Evolutionary conservation across 2,329 filamentous ascomycete species (phyloP).

Genomic region (Septoria linicola): DNA sequence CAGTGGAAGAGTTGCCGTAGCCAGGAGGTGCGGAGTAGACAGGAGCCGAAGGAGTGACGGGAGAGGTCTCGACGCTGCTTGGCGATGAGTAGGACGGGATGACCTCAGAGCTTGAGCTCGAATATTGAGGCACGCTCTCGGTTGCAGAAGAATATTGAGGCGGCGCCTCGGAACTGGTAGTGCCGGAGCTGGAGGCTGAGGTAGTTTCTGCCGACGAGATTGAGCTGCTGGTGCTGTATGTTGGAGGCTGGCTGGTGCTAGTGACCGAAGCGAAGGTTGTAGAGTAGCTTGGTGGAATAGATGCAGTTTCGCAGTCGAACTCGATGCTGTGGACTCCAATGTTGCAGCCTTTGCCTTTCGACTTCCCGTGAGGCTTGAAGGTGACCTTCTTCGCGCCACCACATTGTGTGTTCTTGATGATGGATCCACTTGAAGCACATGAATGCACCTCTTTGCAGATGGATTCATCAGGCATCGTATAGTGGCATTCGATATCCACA

Average conservation of each 20-base stretch:
- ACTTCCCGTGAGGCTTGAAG: constrained; percentile 53
- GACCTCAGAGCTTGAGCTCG: constrained; percentile 9
- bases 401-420: constrained; percentile 81
- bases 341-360: constrained; percentile 52
- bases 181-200: constrained; percentile 11
- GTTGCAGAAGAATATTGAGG: constrained; percentile 13
- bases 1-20: constrained; percentile 17
- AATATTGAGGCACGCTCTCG: constrained; percentile 20
- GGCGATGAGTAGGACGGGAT: constrained; percentile 6
- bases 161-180: constrained; percentile 18
- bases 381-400: constrained; percentile 83
- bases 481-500: constrained; percentile 70
- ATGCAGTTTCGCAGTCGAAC: constrained; percentile 66
- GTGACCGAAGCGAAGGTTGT: constrained; percentile 26
- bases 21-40: constrained; percentile 10
- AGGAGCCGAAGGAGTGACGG: constrained; percentile 6
- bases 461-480: constrained; percentile 78
- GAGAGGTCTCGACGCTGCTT: constrained; percentile 18
- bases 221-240: constrained; percentile 27
- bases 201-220: constrained; percentile 21
- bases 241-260: constrained; percentile 21
- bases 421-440: constrained; percentile 67
- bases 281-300: constrained; percentile 34
- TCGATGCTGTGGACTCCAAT: constrained; percentile 71
- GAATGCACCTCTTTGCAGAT: constrained; percentile 73